Evolutionary conservation across 1,139 yeast genomes (phyloP).

Genomic region (Diutina pseudorugosa): DNA sequence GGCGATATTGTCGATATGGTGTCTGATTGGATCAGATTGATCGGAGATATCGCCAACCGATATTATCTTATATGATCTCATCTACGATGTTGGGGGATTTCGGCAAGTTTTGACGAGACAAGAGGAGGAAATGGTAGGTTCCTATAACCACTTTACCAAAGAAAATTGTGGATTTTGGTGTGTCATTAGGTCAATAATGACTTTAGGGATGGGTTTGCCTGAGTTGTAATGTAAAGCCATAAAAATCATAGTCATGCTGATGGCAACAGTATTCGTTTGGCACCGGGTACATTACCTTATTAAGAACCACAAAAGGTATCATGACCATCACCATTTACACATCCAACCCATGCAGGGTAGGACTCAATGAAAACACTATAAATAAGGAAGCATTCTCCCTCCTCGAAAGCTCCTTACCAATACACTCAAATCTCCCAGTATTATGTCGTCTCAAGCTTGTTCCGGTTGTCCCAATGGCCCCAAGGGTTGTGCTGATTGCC

Average conservation of each 20-base stretch:
- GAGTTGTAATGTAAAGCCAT: neutral
- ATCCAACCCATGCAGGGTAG: neutral
- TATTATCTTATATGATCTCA: neutral
- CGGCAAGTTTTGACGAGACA: neutral
- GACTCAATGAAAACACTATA: neutral
- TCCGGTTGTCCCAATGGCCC: conserved; percentile 1
- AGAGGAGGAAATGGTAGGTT: neutral
- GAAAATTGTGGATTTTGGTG: too few relatives aligned
- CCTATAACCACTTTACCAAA: too few relatives aligned
- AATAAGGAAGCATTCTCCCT: neutral
- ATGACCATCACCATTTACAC: neutral
- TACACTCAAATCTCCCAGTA: neutral
- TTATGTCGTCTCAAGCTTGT: neutral
- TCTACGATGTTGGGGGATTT: too few relatives aligned
- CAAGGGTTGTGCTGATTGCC: conserved; percentile 1
- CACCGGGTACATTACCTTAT: neutral
- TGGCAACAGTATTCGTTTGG: neutral
- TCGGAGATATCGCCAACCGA: neutral
- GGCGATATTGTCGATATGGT: neutral
- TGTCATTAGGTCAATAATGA: too few relatives aligned
- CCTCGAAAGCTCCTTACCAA: neutral
- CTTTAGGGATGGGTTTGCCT: neutral
- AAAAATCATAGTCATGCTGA: too few relatives aligned
- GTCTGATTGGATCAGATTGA: neutral
- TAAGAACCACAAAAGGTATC: neutral